These are phyloP conservation scores for Wickerhamiella galacta DNA, from an alignment of 805 yeast species.

Conservation along the genomic window DNA sequence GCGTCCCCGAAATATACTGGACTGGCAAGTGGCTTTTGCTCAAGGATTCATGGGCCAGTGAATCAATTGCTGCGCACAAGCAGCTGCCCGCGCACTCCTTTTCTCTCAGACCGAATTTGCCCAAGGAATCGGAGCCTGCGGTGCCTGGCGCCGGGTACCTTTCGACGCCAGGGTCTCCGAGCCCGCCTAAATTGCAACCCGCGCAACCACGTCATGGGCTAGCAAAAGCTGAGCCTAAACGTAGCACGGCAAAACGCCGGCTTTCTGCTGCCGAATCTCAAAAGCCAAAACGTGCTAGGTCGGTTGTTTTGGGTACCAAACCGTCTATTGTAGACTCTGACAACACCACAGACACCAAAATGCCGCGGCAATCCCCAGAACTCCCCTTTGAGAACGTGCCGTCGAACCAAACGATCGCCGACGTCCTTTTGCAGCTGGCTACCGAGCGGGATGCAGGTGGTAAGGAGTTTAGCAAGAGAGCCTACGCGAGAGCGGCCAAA, in stretches of 20 bases:
- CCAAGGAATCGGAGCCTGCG: no score
- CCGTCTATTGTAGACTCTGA: no score
- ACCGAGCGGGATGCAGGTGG: slow-evolving; percentile 21
- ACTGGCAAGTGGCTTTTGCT: slow-evolving; percentile 5
- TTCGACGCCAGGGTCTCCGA: background rate
- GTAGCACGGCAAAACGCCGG: no score
- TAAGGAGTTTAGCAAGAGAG: slow-evolving; percentile 25
- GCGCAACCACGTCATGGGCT: no score
- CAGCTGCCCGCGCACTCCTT: slow-evolving; percentile 8
- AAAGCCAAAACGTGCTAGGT: no score
- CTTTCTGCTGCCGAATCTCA: no score
- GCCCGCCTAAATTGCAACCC: background rate
- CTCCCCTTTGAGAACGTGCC: no score
- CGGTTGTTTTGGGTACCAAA: no score
- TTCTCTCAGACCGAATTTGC: no score
- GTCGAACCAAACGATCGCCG: slow-evolving; percentile 21
- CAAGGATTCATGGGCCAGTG: slow-evolving; percentile 20
- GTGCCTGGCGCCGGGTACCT: background rate
- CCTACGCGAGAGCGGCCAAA: slow-evolving; percentile 31
- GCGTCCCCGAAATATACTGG: slow-evolving; percentile 1
- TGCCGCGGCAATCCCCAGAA: no score
- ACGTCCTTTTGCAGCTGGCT: slow-evolving; percentile 21
- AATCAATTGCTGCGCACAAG: slow-evolving; percentile 16
- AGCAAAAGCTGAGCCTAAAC: no score
- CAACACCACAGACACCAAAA: no score